Base-by-base conservation (phyloP, 2,329 filamentous ascomycete species). In the Aureobasidium sp. region DNA sequence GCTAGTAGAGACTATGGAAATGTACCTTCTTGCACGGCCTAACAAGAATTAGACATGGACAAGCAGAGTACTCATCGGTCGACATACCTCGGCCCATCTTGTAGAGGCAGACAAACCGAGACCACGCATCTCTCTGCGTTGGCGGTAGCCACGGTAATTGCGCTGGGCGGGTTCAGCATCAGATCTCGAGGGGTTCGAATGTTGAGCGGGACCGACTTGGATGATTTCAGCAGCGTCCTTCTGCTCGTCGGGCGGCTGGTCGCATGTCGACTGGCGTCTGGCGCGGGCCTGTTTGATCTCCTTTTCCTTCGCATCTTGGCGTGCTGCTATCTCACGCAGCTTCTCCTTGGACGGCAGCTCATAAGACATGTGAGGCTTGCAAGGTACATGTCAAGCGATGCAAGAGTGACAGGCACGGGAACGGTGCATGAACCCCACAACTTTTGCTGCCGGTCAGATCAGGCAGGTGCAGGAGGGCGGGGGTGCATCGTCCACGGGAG, bases 131-230 rank as follows among this genome's bases (percentile, higher is more conserved):
- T 88, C 83, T 42, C 88, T 74, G 38, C 88, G 78, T 44, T 80
- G 77, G 51, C 86, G 78, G 67, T 94, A 88, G 5, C 88, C 88
- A 29, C 89, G 78, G 65, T 90, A 94, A 22, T 83, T 85, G 59
- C 84, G 81, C 61, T 69, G 66, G 17, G 67, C 66, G 53, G 65
- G 39, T 56, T 62, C 56, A 14, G 66, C 66, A 30, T 66, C 63
- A 42, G 58, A 57, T 14, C 58, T 57, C 48, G 60, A 58, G 22
- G 60, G 53, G 12, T 49, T 40, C 14, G 61, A 24, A 4, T 40
- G 32, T 25, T 30, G 22, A 12, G 32, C 49, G 29, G 19, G 17
- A 54, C 53, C 27, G 19, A 51, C 45, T 53, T 56, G 67, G 19
- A 69, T 68, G 49, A 67, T 50, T 56, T 62, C 53, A 6, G 66